These are phyloP conservation scores for Umbellularia californica DNA, from an alignment of 164 flowering plant genomes.

Conservation along the genomic window DNA sequence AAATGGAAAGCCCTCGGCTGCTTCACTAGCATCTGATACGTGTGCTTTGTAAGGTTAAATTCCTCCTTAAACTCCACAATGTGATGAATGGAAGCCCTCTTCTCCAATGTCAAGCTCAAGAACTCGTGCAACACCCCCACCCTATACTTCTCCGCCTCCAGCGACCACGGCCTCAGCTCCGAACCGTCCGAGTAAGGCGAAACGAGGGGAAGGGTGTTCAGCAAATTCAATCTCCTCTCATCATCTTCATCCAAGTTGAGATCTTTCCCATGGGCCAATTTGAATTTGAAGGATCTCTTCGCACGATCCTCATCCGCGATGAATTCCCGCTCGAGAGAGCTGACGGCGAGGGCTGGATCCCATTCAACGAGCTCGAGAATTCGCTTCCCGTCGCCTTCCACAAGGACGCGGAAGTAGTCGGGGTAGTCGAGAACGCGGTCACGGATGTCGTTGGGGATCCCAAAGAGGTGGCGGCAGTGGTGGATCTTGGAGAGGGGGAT, in stretches of 20 bases:
- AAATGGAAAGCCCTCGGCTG: slow-evolving; percentile 17
- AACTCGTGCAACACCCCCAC: slow-evolving; percentile 81
- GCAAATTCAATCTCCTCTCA: slow-evolving; percentile 51
- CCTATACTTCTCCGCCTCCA: slow-evolving; percentile 85
- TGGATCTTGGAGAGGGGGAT: slow-evolving; percentile 74
- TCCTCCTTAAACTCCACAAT: slow-evolving; percentile 58
- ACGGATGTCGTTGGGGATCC: slow-evolving; percentile 84
- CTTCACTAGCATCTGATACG: slow-evolving; percentile 46
- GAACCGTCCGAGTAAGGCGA: slow-evolving; percentile 89
- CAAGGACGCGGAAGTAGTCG: slow-evolving; percentile 49
- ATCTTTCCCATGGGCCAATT: slow-evolving; percentile 46
- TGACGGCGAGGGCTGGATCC: slow-evolving; percentile 77
- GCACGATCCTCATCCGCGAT: slow-evolving; percentile 70
- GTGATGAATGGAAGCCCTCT: slow-evolving; percentile 79
- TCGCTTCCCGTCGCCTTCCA: slow-evolving; percentile 60
- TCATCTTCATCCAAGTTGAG: slow-evolving; percentile 73
- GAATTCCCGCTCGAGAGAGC: slow-evolving; percentile 68
- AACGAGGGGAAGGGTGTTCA: slow-evolving; percentile 78
- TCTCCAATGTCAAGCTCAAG: slow-evolving; percentile 91
- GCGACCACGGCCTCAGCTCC: slow-evolving; percentile 55
- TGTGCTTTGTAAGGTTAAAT: slow-evolving; percentile 79
- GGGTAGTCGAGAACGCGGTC: slow-evolving; percentile 69
- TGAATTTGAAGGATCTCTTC: slow-evolving; percentile 63
- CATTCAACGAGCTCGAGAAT: slow-evolving; percentile 75
- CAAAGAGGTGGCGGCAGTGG: slow-evolving; percentile 70